Evolutionary conservation across 805 yeast species (phyloP), one percentile per base, ranked within the genome.

Genomic region (Pichia manshurica): DNA sequence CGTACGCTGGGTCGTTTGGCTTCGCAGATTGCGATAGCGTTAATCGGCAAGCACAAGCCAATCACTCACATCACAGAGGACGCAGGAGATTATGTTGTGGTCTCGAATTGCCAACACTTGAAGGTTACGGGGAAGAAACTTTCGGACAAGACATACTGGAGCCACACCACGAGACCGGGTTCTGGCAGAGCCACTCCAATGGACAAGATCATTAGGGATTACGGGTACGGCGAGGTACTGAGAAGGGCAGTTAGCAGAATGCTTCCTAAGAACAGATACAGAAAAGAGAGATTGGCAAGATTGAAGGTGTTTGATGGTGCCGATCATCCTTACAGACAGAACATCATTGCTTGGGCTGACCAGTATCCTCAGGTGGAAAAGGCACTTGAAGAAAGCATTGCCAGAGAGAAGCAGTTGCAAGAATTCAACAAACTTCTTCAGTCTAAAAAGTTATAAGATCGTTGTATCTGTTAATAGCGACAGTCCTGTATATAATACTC

Each of bases 11-110:
- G 99, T 63, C 83, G 98, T 62, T 66, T 93, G 48, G 98, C 99
- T 4, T 74, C 96, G 1, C 75, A 82, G 48, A 89, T 93, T 48
- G 97, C 99, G 22, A 73, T 81, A 28, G 82, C 93, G 0, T 74
- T 93, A 37, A 88, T 87, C 68, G 99, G 99, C n/a, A 93, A 93
- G 66, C 97, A 93, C 70, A 93, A 93, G 72, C 99, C 99, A 4
- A 77, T 88, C 0, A 84, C 69, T 55, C 87, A 89, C 59, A 79
- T 78, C 25, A 75, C 84, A 1, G 70, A 84, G 63, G 99, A 93
- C 68, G 80, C 82, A 54, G 99, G 99, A 13, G 99, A 93, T 67
- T 93, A 90, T 61, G 97, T 93, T 12, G 98, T 93, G 12, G 96
- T 91, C 2, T 86, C 97, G 13, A 95, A 93, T 70, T 89, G 96